A percentile compares a stretch with the other conserved stretches of the same genome.
phyloP scores from a whole-genome alignment of 106 monocot species.

The Platanthera zijinensis region DNA sequence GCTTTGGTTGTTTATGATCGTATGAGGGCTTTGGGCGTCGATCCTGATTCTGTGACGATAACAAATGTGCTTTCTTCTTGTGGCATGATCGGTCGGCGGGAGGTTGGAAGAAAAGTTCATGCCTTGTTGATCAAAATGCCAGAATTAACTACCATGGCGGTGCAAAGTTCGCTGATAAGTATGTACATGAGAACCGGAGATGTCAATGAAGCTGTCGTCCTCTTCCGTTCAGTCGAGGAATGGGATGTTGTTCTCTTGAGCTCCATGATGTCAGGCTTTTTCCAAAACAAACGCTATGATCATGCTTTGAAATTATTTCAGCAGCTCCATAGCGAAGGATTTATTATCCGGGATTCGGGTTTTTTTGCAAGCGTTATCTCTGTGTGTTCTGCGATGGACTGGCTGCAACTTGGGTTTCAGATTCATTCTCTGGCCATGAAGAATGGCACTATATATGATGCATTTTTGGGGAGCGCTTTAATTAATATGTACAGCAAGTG shows the following conservation, averaged over 20 bases:
- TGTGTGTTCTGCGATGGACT: constrained; percentile 16
- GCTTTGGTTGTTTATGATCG: constrained; percentile 19
- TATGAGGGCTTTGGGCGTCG: constrained; percentile 10
- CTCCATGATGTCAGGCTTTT: constrained; percentile 39
- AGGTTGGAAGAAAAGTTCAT: constrained; percentile 32
- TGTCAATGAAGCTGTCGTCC: constrained; percentile 5
- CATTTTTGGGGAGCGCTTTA: constrained; percentile 29
- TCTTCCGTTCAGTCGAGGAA: constrained; percentile 26
- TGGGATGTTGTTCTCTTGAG: constrained; percentile 30
- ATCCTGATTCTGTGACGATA: constrained; percentile 30
- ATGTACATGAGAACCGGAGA: constrained; percentile 43
- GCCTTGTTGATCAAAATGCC: constrained; percentile 33
- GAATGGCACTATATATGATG: constrained; percentile 17
- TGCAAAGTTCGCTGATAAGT: constrained; percentile 29
- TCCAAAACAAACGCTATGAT: constrained; percentile 20
- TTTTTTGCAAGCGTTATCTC: constrained; percentile 20
- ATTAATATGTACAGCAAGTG: constrained; percentile 42
- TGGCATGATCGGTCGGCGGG: not conserved
- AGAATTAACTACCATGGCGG: constrained; percentile 1
- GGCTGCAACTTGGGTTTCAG: constrained; percentile 18
- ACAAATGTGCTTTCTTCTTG: constrained; percentile 34
- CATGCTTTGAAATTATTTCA: constrained; percentile 15
- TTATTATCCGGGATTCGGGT: constrained; percentile 17
- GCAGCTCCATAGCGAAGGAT: constrained; percentile 18
- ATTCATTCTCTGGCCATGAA: constrained; percentile 31